phyloP scores from a whole-genome alignment of 345 rosid genomes.

The Brassica juncea region DNA sequence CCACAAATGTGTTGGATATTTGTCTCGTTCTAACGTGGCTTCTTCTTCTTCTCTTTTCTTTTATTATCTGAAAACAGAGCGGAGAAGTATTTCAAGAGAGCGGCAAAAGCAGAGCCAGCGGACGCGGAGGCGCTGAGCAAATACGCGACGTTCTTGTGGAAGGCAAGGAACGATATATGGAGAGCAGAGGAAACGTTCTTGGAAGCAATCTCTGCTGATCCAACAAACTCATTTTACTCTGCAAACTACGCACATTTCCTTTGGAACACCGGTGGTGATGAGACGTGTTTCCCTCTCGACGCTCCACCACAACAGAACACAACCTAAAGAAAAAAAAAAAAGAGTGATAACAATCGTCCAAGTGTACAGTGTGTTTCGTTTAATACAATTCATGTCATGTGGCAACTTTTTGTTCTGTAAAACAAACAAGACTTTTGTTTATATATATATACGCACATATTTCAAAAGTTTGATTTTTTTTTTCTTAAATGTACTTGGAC shows the following conservation, averaged over 20 bases:
- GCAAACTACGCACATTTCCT: constrained; percentile 88
- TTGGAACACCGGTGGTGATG: constrained; percentile 95
- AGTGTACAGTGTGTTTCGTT: constrained; percentile 29
- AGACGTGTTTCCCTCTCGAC: constrained; percentile 85
- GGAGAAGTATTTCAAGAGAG: constrained; percentile 79
- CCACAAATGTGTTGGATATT: constrained; percentile 10
- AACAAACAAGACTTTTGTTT: not conserved
- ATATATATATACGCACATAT: constrained; percentile 22
- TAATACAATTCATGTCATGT: constrained; percentile 28
- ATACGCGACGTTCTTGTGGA: constrained; percentile 87
- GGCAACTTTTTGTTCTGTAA: constrained; percentile 23
- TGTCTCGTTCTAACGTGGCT: constrained; percentile 33
- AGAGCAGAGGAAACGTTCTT: constrained; percentile 87
- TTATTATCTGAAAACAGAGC: constrained; percentile 55
- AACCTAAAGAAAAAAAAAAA: not conserved
- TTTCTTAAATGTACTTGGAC: not conserved
- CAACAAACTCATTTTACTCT: constrained; percentile 64
- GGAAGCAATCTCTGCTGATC: constrained; percentile 84
- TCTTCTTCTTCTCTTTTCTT: not conserved
- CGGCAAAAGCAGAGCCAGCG: constrained; percentile 56
- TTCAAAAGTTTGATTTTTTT: not conserved
- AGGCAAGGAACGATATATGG: constrained; percentile 71
- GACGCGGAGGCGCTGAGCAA: constrained; percentile 84
- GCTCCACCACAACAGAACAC: constrained; percentile 42
- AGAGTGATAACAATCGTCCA: constrained; percentile 7